Evolutionary conservation across 2,329 filamentous ascomycete genomes (phyloP), one percentile per base, ranked within the genome.

Genomic region (Neodidymelliopsis sp.): DNA sequence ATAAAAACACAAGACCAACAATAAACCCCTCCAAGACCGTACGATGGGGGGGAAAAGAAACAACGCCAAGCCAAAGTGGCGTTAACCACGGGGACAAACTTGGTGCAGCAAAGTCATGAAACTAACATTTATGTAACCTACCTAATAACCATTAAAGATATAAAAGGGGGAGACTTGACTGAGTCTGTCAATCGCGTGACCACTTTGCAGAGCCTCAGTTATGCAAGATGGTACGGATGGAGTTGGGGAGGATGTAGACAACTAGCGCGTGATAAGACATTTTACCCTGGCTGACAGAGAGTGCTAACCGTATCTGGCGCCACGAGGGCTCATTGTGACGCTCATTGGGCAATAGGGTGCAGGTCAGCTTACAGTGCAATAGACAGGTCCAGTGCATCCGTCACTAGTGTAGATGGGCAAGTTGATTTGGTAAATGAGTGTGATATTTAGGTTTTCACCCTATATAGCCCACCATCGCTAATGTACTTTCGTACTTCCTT

Each of bases 361-460:
- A 15, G n/a, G n/a, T 18, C 18, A 15, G 28, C 2, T 19, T 20
- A n/a, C n/a, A 20, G 10, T 20, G 16, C 13, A 34, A n/a, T 6
- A 34, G 11, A 13, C 7, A n/a, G 6, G n/a, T n/a, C 4, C 20
- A 23, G 7, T 24, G n/a, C n/a, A n/a, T n/a, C n/a, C 7, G 18
- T 44, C 42, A 46, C 20, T 15, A 29, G 23, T 35, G 23, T 29
- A 35, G 20, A 24, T 4, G 16, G n/a, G 15, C 4, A 12, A 12
- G 2, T 12, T 34, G 13, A n/a, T 30, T 49, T 34, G 36, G 45
- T 60, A 58, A 69, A 66, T 59, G 66, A 70, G 65, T 67, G 67
- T 70, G 62, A 66, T 62, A 70, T 70, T 70, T 53, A 66, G 64
- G 58, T 67, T 65, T 49, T 70, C 57, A 67, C 69, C 66, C 66